phyloP scores from a whole-genome alignment of 257 asterid genomes.

The Verbascum thapsus region DNA sequence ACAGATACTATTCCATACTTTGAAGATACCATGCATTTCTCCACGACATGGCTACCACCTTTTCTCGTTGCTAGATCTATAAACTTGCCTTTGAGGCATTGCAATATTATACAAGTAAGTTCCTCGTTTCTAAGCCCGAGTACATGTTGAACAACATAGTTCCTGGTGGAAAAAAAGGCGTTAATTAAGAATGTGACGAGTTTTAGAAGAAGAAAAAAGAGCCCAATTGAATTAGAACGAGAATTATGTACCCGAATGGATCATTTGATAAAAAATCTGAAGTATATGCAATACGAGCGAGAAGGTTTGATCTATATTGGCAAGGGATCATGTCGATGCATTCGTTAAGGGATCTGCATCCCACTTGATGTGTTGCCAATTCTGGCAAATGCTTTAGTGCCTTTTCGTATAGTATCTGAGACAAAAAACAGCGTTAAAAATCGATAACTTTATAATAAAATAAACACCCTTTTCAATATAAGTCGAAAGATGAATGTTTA shows the following conservation, averaged over 20 bases:
- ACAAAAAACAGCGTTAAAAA: no score
- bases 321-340: slow-evolving; percentile 31
- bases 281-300: slow-evolving; percentile 26
- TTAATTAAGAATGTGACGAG: background rate
- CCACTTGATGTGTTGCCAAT: slow-evolving; percentile 41
- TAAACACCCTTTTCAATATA: no score
- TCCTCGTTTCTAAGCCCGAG: background rate
- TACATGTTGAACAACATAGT: slow-evolving; percentile 48
- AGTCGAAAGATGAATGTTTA: background rate
- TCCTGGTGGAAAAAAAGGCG: slow-evolving; percentile 31
- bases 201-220: background rate
- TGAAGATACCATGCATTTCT: slow-evolving; percentile 41
- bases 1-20: background rate
- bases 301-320: slow-evolving; percentile 27
- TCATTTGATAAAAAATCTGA: slow-evolving; percentile 38
- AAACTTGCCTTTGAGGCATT: slow-evolving; percentile 21
- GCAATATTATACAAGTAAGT: background rate
- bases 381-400: background rate
- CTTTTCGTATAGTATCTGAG: slow-evolving; percentile 33
- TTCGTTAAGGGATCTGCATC: slow-evolving; percentile 39
- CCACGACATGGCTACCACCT: slow-evolving; percentile 45
- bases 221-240: background rate
- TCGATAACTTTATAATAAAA: no score
- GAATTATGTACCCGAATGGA: slow-evolving; percentile 39
- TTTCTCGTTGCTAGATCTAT: slow-evolving; percentile 27